Evolutionary conservation across 2,329 filamentous ascomycete species (phyloP).

Genomic region (Leptographium galeiforme): DNA sequence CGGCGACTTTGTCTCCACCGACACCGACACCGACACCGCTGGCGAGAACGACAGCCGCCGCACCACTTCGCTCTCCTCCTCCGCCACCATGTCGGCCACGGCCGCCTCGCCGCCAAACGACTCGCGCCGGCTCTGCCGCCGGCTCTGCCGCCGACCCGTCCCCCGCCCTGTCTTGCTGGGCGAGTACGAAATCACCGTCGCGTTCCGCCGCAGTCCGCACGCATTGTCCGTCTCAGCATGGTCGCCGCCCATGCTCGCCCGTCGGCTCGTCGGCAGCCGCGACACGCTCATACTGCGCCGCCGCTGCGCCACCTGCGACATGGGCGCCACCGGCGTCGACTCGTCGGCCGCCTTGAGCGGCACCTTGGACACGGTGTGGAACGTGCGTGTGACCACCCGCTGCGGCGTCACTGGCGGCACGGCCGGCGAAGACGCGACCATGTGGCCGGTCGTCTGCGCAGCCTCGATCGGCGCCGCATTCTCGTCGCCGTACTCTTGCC

Average conservation of each 20-base stretch:
- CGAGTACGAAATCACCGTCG: constrained; percentile 41
- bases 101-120: constrained; percentile 5
- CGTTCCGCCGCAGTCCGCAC: constrained; percentile 29
- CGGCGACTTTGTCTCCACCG: constrained; percentile 21
- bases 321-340: constrained; percentile 23
- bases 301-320: constrained; percentile 24
- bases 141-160: constrained; percentile 3
- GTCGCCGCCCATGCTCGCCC: background rate
- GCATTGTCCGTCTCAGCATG: background rate
- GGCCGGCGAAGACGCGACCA: constrained; percentile 10
- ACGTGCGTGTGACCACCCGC: constrained; percentile 36
- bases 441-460: constrained; percentile 21
- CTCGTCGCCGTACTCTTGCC: constrained; percentile 55
- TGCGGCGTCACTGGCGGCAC: constrained; percentile 42
- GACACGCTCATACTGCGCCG: constrained; percentile 38
- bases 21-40: constrained; percentile 24
- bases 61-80: constrained; percentile 6
- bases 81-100: constrained; percentile 8
- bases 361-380: constrained; percentile 65
- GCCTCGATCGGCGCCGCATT: constrained; percentile 46
- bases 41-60: background rate
- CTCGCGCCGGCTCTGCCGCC: constrained; percentile 13
- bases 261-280: constrained; percentile 24
- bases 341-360: constrained; percentile 58
- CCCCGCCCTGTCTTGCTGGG: constrained; percentile 27